Evolutionary conservation across 1,139 yeast species (phyloP), one percentile per base, ranked within the genome.

Genomic region (Wickerhamomyces sp.): DNA sequence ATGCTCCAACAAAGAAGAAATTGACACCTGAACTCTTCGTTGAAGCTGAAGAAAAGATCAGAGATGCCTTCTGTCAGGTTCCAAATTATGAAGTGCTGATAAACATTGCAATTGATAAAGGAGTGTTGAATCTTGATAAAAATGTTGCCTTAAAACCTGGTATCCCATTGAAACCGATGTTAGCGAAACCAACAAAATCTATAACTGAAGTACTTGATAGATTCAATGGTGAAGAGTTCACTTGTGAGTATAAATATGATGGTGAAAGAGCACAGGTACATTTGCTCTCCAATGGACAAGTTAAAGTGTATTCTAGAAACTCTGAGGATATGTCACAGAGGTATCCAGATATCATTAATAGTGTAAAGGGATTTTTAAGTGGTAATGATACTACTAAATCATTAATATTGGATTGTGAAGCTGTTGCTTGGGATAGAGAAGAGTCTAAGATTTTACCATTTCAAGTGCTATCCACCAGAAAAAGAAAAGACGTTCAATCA

Each of bases 191-290:
- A 2, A 90, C 98, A 0, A 92, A 92, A 56, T 78, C 96, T 3
- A 81, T 94, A 33, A 75, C 85, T 22, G 99, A 94, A 58, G 86
- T 94, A 0, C 70, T 92, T 43, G 96, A 92, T 58, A 70, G 95
- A 40, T 89, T 92, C 59, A 86, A 84, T 49, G 90, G 83, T 26
- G 84, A 82, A 50, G 78, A 77, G 43, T 92, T 92, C 56, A 89
- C 97, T 0, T 90, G 97, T 59, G 98, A 92, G 59, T 92, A 90
- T 65, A 92, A 92, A 58, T 92, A 92, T 56, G 98, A 92, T 60
- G 99, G 99, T 34, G 98, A 94, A 63, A 76, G 99, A 52, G 97
- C 97, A 0, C 99, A 92, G 58, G 83, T 92, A 8, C 99, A 92
- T 60, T 63, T 84, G 28, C 61, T 86, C 16, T 64, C 69, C 1